A percentile compares a stretch with the other conserved stretches of the same genome.
Conservation (phyloP, 306 rosid genomes). For the Betula pendula region DNA sequence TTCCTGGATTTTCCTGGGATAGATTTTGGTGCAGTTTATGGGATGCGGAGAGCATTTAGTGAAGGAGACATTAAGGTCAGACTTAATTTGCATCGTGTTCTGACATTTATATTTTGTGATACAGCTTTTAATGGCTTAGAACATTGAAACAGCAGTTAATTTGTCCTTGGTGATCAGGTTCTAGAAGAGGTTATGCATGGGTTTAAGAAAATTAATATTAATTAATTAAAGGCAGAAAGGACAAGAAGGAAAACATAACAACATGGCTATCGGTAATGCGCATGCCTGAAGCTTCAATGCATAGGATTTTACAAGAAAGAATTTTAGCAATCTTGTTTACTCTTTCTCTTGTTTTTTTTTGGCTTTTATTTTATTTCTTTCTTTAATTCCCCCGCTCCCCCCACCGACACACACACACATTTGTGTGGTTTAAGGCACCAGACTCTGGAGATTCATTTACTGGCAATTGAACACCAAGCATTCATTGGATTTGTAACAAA, state of each 20-base stretch:
- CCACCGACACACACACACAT: too few relatives aligned
- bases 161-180: background rate
- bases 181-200: background rate
- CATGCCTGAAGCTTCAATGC: background rate
- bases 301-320: background rate
- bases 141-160: background rate
- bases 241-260: background rate
- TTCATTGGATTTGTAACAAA: conserved; percentile 22
- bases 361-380: background rate
- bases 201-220: background rate
- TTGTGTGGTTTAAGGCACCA: conserved; percentile 10
- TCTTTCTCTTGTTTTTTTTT: background rate
- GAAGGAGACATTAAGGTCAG: conserved; percentile 97
- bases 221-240: background rate
- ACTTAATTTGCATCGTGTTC: conserved; percentile 15
- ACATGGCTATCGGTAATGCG: background rate
- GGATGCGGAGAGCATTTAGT: conserved; percentile 86
- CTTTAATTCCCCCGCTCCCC: background rate
- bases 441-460: conserved; percentile 15
- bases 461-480: conserved; percentile 21
- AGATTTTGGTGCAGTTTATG: conserved; percentile 63
- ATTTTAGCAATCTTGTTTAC: background rate
- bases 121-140: background rate
- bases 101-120: conserved; percentile 3
- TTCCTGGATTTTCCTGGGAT: conserved; percentile 66